Conservation (phyloP, 2,329 filamentous ascomycete species). For the Bipolaris cookei region DNA sequence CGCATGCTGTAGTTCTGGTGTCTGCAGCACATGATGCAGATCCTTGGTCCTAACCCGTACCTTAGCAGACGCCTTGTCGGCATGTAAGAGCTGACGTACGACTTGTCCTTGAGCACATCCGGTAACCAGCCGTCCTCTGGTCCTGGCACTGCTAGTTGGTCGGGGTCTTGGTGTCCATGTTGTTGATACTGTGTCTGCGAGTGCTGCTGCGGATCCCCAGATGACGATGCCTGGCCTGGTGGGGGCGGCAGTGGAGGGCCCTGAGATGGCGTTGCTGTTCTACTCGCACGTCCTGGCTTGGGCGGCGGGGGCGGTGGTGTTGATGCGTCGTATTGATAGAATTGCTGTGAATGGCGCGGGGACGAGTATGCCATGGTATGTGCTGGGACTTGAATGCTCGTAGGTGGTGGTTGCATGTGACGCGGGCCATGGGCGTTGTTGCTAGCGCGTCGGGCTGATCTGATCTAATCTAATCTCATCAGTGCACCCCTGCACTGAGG, state of each 20-base stretch:
- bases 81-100: conserved; percentile 61
- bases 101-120: conserved; percentile 76
- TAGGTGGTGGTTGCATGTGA: conserved; percentile 12
- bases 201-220: conserved; percentile 24
- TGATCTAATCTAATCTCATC: conserved; percentile 46
- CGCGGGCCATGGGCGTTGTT: conserved; percentile 1
- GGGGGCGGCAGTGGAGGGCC: conserved; percentile 56
- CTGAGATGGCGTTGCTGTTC: conserved; percentile 50
- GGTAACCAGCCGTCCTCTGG: conserved; percentile 78
- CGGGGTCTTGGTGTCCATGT: conserved; percentile 23
- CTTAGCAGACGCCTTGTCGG: conserved; percentile 22
- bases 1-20: conserved; percentile 72
- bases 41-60: conserved; percentile 71
- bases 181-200: conserved; percentile 27
- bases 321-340: conserved; percentile 52
- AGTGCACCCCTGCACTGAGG: conserved; percentile 42
- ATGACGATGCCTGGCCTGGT: conserved; percentile 41
- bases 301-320: conserved; percentile 58
- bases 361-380: conserved; percentile 48
- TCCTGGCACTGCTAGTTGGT: conserved; percentile 31
- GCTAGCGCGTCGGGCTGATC: conserved; percentile 26
- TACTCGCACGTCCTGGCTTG: conserved; percentile 51
- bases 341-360: conserved; percentile 47
- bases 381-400: not conserved
- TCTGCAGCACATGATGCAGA: conserved; percentile 71